These are phyloP conservation scores for Botrytis fabae DNA, from an alignment of 2,329 filamentous ascomycete species.

Conservation along the genomic window DNA sequence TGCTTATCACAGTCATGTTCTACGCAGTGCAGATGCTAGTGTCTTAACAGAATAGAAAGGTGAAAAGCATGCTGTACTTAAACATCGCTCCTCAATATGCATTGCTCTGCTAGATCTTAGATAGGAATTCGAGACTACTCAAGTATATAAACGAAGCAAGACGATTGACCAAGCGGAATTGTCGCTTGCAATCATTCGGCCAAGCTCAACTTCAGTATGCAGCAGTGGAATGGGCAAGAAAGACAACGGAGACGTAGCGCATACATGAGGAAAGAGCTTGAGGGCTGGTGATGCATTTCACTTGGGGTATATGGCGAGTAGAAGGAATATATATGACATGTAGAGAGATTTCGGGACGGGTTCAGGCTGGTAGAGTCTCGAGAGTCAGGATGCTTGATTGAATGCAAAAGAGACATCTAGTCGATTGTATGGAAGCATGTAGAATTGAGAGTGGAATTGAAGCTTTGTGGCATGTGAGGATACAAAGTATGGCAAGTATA, in stretches of 20 bases:
- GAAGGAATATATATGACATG: background rate
- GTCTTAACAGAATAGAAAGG: background rate
- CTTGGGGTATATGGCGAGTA: background rate
- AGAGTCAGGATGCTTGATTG: background rate
- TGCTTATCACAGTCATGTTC: background rate
- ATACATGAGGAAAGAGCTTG: background rate
- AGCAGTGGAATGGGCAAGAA: background rate
- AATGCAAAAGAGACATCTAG: background rate
- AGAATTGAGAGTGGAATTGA: background rate
- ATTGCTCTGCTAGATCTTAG: background rate
- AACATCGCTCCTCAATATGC: background rate
- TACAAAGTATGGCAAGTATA: background rate
- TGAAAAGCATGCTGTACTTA: background rate
- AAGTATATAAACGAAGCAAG: background rate
- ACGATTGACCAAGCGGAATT: constrained; percentile 1
- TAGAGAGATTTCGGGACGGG: background rate
- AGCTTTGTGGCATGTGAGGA: background rate
- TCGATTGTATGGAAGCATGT: too few relatives aligned
- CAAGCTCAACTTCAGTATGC: too few relatives aligned
- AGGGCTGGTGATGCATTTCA: background rate
- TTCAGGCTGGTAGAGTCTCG: background rate
- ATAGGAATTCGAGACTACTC: background rate
- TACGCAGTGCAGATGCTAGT: background rate
- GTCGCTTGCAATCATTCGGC: background rate
- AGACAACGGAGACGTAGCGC: background rate